Evolutionary conservation across 441 rosid species (phyloP).

Genomic region (Euphorbia celastroides): DNA sequence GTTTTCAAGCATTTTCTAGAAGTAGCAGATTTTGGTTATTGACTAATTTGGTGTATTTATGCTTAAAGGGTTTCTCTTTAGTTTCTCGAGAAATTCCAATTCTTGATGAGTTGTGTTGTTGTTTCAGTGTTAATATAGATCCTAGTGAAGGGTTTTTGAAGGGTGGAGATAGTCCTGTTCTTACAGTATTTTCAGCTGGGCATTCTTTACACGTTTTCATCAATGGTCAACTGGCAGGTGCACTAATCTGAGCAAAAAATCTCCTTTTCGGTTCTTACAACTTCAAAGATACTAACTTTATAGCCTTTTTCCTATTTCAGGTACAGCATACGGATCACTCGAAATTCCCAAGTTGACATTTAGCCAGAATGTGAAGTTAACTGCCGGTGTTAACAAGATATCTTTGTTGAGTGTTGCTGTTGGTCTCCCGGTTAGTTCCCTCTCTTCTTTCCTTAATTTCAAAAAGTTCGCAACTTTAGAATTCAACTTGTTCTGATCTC

Average conservation of each 20-base stretch:
- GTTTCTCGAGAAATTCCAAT: no score
- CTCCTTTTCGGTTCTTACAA: neutral
- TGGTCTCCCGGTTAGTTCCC: conserved; percentile 79
- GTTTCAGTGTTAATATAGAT: conserved; percentile 79
- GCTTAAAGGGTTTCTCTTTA: no score
- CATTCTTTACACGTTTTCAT: conserved; percentile 90
- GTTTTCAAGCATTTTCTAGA: no score
- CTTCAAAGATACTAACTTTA: conserved; percentile 5
- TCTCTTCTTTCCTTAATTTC: neutral
- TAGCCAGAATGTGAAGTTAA: conserved; percentile 60
- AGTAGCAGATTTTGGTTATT: no score
- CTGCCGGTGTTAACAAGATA: conserved; percentile 71
- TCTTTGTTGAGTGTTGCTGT: conserved; percentile 91
- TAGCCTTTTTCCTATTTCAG: conserved; percentile 29
- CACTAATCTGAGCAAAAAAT: neutral
- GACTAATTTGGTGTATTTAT: no score
- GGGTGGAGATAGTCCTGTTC: conserved; percentile 86
- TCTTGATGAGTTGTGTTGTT: no score
- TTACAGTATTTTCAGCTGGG: conserved; percentile 75
- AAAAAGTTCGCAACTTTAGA: neutral
- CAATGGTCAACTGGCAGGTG: conserved; percentile 90
- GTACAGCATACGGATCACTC: conserved; percentile 72
- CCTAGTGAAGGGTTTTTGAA: conserved; percentile 83
- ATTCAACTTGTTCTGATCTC: conserved; percentile 7
- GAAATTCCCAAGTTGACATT: conserved; percentile 72